Conservation (phyloP, 176 grass and related monocot species). For the Coix lacrymajobi region DNA sequence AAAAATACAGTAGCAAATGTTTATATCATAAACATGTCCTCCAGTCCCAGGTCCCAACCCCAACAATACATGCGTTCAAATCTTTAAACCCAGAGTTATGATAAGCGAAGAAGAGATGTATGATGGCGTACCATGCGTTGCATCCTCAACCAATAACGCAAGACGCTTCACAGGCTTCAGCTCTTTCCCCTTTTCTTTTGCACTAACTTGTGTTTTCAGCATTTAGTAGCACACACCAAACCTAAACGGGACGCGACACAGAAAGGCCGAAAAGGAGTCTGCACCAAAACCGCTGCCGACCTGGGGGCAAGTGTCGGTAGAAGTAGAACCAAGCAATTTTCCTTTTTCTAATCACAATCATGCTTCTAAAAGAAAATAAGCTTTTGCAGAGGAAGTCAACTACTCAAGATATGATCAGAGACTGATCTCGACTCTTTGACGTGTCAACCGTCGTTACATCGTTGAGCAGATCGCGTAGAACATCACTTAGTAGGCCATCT, state of each 20-base stretch:
- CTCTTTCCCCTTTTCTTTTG: background rate
- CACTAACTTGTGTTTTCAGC: background rate
- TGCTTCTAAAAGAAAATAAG: background rate
- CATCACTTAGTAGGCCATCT: background rate
- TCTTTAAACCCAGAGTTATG: background rate
- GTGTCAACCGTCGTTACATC: background rate
- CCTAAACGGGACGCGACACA: slow-evolving; percentile 12
- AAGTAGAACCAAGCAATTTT: slow-evolving; percentile 9
- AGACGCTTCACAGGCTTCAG: slow-evolving; percentile 4
- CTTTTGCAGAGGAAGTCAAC: slow-evolving; percentile 3
- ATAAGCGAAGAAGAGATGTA: background rate
- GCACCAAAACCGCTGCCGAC: slow-evolving; percentile 25
- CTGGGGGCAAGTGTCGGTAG: slow-evolving; percentile 11
- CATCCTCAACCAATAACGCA: background rate
- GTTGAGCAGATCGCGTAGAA: background rate
- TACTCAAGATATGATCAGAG: background rate
- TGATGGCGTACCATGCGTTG: background rate
- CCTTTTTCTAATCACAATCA: background rate
- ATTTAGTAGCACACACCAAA: slow-evolving; percentile 30
- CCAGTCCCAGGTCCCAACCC: background rate
- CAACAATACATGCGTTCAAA: background rate
- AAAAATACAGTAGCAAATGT: background rate
- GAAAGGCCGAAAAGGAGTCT: slow-evolving; percentile 33
- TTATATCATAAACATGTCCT: background rate
- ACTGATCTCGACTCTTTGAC: background rate